phyloP scores from a whole-genome alignment of 805 yeast species.

The Kodamaea neixiangensis region DNA sequence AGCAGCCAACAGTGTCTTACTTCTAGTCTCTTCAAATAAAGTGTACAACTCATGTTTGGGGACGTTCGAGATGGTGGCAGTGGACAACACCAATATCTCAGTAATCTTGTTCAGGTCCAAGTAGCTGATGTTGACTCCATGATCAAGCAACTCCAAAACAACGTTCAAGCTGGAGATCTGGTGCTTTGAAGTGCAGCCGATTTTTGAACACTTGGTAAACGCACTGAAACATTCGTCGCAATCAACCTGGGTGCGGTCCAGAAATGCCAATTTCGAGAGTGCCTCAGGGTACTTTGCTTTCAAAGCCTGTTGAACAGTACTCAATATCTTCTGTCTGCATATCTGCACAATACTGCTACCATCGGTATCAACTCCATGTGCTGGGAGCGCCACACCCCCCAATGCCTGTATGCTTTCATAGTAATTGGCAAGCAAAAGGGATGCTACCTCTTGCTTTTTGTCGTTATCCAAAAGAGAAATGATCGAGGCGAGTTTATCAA shows the following conservation, averaged over 20 bases:
- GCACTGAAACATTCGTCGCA: not conserved
- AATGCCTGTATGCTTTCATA: not conserved
- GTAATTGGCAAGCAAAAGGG: constrained; percentile 1
- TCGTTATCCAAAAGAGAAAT: not conserved
- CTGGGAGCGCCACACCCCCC: not conserved
- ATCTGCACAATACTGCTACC: not conserved
- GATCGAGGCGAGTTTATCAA: not conserved
- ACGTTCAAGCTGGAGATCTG: constrained; percentile 11
- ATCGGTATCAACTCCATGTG: not conserved
- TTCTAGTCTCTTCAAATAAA: constrained; percentile 19
- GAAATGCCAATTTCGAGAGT: not conserved
- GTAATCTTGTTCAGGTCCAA: constrained; percentile 4
- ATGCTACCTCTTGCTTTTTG: constrained; percentile 3
- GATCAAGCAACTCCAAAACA: constrained; percentile 26
- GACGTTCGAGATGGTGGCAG: not conserved
- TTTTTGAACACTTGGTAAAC: not conserved
- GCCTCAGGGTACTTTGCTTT: not conserved
- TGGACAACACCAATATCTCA: not conserved
- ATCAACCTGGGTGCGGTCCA: not conserved
- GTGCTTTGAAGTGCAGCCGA: not conserved
- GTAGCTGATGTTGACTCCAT: constrained; percentile 17
- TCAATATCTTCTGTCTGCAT: not conserved
- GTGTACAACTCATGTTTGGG: constrained; percentile 18
- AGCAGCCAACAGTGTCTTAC: constrained; percentile 23
- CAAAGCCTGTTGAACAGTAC: not conserved